Percentiles rank a stretch among this genome's conserved stretches.
These are phyloP conservation scores for Aspergillus hancockii DNA, from an alignment of 495 filamentous ascomycete species.

Conservation along the genomic window DNA sequence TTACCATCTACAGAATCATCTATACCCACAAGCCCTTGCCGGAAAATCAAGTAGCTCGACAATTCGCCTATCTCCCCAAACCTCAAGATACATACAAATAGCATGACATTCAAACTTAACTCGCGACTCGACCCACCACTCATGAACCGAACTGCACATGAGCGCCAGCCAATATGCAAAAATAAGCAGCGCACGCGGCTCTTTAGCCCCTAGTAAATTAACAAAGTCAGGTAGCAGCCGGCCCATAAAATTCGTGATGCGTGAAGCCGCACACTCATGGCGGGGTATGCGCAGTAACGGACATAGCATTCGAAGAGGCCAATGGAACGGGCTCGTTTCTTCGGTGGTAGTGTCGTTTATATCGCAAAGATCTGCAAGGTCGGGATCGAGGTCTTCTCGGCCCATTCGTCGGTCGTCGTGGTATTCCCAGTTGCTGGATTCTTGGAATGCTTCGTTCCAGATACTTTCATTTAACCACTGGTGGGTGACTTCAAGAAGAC, in stretches of 20 bases:
- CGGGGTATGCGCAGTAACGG: constrained; percentile 26
- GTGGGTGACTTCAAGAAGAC: neutral
- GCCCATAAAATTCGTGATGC: constrained; percentile 32
- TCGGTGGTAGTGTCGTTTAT: constrained; percentile 38
- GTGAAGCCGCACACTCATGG: constrained; percentile 18
- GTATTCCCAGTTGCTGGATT: neutral
- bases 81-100: constrained; percentile 39
- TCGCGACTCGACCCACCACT: constrained; percentile 32
- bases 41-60: neutral
- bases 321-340: constrained; percentile 38
- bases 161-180: constrained; percentile 43
- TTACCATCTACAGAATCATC: neutral
- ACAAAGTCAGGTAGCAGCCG: constrained; percentile 36
- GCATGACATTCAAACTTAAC: constrained; percentile 35
- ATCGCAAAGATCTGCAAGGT: constrained; percentile 36
- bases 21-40: constrained; percentile 4
- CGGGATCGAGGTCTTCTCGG: constrained; percentile 34
- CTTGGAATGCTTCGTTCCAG: neutral
- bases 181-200: constrained; percentile 37
- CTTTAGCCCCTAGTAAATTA: constrained; percentile 28
- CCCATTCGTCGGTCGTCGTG: constrained; percentile 17
- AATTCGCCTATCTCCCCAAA: neutral
- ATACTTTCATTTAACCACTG: neutral
- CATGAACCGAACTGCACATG: constrained; percentile 22
- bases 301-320: constrained; percentile 33